A percentile compares a stretch with the other conserved stretches of the same genome.
Evolutionary conservation across 2,329 filamentous ascomycete genomes (phyloP).

Genomic region (Fusarium tupiense): DNA sequence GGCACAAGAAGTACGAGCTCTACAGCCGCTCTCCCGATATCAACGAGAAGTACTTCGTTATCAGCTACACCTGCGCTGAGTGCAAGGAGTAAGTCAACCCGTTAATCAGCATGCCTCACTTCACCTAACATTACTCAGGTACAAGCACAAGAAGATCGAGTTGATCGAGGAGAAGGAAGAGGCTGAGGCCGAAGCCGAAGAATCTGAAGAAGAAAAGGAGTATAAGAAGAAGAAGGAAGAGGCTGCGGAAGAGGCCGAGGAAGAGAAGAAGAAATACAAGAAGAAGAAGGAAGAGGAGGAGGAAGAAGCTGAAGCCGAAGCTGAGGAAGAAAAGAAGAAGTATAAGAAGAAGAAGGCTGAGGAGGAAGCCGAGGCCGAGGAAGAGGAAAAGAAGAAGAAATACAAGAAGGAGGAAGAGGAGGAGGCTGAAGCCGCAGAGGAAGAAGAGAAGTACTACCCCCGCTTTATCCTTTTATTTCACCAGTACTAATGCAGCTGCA

Average conservation of each 20-base stretch:
- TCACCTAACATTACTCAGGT: neutral
- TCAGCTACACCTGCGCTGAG: conserved; percentile 43
- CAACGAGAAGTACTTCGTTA: conserved; percentile 40
- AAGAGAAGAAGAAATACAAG: conserved; percentile 1
- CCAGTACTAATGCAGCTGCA: neutral
- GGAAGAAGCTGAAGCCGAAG: neutral
- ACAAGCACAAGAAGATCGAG: conserved; percentile 24
- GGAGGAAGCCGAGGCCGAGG: neutral
- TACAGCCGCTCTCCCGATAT: conserved; percentile 37
- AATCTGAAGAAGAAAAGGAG: neutral
- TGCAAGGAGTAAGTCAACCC: conserved; percentile 33
- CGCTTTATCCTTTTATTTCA: neutral
- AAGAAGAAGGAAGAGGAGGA: neutral
- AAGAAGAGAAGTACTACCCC: conserved; percentile 1
- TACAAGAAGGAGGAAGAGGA: conserved; percentile 5
- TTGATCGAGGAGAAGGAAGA: conserved; percentile 9
- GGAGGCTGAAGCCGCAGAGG: neutral
- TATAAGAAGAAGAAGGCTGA: conserved; percentile 3
- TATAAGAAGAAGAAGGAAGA: neutral
- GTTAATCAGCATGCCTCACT: neutral
- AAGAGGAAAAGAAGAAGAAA: conserved; percentile 1
- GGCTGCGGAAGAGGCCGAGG: neutral
- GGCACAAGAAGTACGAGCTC: conserved; percentile 37
- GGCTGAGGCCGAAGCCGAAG: neutral
- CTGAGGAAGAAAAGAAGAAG: neutral